Evolutionary conservation across 306 rosid species (phyloP).

Genomic region (Lathyrus aphaca): DNA sequence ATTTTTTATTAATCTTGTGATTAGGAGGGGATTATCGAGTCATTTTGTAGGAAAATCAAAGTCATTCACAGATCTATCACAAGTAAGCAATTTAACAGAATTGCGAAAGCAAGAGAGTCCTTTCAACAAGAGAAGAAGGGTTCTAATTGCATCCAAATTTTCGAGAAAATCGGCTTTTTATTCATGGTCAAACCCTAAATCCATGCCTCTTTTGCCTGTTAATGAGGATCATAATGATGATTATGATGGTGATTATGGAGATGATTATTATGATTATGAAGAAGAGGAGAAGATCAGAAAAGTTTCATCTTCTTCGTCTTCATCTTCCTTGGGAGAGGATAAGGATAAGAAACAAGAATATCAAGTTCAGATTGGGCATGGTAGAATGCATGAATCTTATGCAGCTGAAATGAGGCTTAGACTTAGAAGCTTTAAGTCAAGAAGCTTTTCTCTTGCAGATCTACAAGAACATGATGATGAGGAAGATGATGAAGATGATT

Average conservation of each 20-base stretch:
- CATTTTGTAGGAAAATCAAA: slow-evolving; percentile 88
- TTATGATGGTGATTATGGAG: slow-evolving; percentile 48
- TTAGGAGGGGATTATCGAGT: slow-evolving; percentile 84
- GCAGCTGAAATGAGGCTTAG: slow-evolving; percentile 51
- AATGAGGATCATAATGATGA: slow-evolving; percentile 54
- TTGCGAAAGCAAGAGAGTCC: slow-evolving; percentile 75
- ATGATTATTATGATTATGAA: slow-evolving; percentile 24
- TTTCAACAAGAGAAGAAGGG: slow-evolving; percentile 79
- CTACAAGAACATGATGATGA: slow-evolving; percentile 62
- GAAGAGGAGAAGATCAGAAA: slow-evolving; percentile 35
- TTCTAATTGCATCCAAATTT: slow-evolving; percentile 72
- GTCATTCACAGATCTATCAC: slow-evolving; percentile 73
- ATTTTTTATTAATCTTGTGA: neutral
- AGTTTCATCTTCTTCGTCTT: slow-evolving; percentile 38
- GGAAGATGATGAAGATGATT: slow-evolving; percentile 47
- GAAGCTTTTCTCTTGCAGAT: slow-evolving; percentile 82
- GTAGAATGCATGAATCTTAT: slow-evolving; percentile 40
- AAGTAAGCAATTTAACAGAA: slow-evolving; percentile 56
- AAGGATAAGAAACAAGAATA: slow-evolving; percentile 52
- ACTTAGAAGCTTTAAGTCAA: slow-evolving; percentile 63
- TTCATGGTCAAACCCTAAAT: slow-evolving; percentile 71
- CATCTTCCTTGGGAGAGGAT: slow-evolving; percentile 36
- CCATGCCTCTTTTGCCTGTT: slow-evolving; percentile 85
- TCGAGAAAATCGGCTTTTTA: slow-evolving; percentile 69
- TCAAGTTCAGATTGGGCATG: slow-evolving; percentile 29